phyloP scores from a whole-genome alignment of 352 stramenopile species.

The Phytophthora meadii region DNA sequence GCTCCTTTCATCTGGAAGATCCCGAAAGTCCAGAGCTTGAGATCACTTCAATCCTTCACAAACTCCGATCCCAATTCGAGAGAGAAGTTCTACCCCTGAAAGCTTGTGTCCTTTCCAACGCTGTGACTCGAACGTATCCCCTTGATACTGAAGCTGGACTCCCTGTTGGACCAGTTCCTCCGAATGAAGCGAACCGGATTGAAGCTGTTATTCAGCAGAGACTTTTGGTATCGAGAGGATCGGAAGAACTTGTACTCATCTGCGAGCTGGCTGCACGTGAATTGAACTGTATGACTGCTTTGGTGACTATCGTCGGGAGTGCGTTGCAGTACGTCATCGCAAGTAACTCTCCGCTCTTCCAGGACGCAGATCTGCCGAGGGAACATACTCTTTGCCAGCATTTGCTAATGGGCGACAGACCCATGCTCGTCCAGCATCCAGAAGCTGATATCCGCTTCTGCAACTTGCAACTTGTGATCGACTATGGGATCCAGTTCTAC shows the following conservation, averaged over 20 bases:
- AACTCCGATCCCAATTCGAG: slow-evolving; percentile 15
- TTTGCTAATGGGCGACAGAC: slow-evolving; percentile 54
- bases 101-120: slow-evolving; percentile 41
- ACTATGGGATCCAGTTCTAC: slow-evolving; percentile 34
- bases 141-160: slow-evolving; percentile 22
- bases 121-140: slow-evolving; percentile 40
- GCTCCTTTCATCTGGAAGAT: background rate
- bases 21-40: background rate
- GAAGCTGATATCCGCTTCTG: slow-evolving; percentile 67
- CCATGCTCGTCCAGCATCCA: slow-evolving; percentile 60
- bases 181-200: slow-evolving; percentile 45
- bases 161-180: slow-evolving; percentile 34
- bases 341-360: slow-evolving; percentile 34
- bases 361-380: slow-evolving; percentile 34
- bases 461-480: slow-evolving; percentile 35
- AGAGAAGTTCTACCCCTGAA: slow-evolving; percentile 34
- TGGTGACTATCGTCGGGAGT: slow-evolving; percentile 54
- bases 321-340: slow-evolving; percentile 46
- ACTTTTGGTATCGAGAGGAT: slow-evolving; percentile 27
- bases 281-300: slow-evolving; percentile 40
- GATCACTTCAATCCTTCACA: slow-evolving; percentile 8
- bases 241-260: slow-evolving; percentile 40
- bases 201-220: slow-evolving; percentile 36
- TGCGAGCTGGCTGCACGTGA: slow-evolving; percentile 49
- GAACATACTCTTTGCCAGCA: slow-evolving; percentile 60